These are phyloP conservation scores for Beauveria sp. DNA, from an alignment of 2,329 filamentous ascomycete genomes.

Conservation along the genomic window DNA sequence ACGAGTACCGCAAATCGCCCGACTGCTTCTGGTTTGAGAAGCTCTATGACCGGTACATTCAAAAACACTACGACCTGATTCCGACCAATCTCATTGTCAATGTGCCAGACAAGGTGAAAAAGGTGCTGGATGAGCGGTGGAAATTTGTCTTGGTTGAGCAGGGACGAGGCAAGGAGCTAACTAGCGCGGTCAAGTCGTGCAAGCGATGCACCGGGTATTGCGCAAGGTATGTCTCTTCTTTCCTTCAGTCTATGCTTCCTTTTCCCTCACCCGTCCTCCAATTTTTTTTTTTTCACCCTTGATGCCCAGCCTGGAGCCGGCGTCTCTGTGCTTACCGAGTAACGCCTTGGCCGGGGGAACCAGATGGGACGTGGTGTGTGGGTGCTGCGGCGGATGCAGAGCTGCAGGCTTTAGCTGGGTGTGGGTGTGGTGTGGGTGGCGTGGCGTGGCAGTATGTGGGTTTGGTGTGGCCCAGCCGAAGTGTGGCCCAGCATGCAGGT, in stretches of 20 bases:
- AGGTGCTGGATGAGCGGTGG: constrained; percentile 92
- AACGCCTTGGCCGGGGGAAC: not conserved
- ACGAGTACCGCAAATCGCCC: constrained; percentile 74
- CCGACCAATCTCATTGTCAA: constrained; percentile 91
- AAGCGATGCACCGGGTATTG: constrained; percentile 89
- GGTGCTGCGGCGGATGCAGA: constrained; percentile 6
- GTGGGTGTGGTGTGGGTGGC: not conserved
- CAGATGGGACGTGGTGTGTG: not conserved
- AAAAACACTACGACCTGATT: constrained; percentile 95
- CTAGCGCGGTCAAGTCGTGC: constrained; percentile 91
- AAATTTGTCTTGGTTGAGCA: constrained; percentile 93
- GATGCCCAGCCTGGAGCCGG: not conserved
- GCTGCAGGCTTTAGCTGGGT: constrained; percentile 10
- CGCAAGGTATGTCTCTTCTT: constrained; percentile 58
- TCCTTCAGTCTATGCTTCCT: constrained; percentile 1
- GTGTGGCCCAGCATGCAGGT: not conserved
- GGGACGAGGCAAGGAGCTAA: constrained; percentile 88
- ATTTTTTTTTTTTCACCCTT: not conserved
- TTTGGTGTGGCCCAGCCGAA: not conserved
- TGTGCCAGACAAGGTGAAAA: constrained; percentile 90
- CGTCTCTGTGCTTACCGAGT: not conserved
- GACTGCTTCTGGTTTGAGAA: constrained; percentile 97
- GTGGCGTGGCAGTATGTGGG: constrained; percentile 1
- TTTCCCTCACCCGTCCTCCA: not conserved
- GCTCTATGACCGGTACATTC: constrained; percentile 95